A percentile compares a stretch with the other conserved stretches of the same genome.
These are phyloP conservation scores for Schizopora paradoxa DNA, from an alignment of 1,284 basidiomycete genomes.

Conservation along the genomic window DNA sequence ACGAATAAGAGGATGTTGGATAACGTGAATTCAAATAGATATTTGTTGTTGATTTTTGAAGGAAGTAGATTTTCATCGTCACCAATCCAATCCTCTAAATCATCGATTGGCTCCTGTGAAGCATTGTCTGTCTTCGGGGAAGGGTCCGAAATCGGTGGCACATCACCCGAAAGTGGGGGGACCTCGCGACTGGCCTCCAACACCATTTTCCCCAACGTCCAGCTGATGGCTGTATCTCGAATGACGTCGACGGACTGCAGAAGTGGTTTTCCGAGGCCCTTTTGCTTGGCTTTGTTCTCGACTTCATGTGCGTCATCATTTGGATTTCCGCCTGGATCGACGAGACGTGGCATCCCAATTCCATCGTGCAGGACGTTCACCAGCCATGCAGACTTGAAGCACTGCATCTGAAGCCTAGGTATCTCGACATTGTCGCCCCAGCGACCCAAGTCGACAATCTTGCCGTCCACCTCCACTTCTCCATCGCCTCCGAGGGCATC, in stretches of 20 bases:
- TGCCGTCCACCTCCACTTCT: slow-evolving; percentile 48
- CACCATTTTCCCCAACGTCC: slow-evolving; percentile 98
- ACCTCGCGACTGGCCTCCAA: slow-evolving; percentile 90
- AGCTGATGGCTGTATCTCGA: slow-evolving; percentile 89
- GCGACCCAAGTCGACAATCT: slow-evolving; percentile 57
- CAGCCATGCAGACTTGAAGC: slow-evolving; percentile 99
- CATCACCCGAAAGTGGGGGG: slow-evolving; percentile 40
- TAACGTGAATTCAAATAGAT: slow-evolving; percentile 66
- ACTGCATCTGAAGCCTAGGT: slow-evolving; percentile 90
- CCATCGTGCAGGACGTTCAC: slow-evolving; percentile 95
- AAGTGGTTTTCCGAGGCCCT: slow-evolving; percentile 72
- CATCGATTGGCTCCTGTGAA: slow-evolving; percentile 54
- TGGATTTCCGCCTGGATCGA: slow-evolving; percentile 74
- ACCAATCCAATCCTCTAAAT: too few relatives aligned
- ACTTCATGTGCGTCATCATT: slow-evolving; percentile 64
- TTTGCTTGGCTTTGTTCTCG: slow-evolving; percentile 67
- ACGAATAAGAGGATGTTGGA: slow-evolving; percentile 53
- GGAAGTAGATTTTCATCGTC: slow-evolving; percentile 59
- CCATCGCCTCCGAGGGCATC: slow-evolving; percentile 54
- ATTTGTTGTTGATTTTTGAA: slow-evolving; percentile 55
- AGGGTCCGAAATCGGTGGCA: slow-evolving; percentile 60
- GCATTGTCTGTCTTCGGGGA: slow-evolving; percentile 43
- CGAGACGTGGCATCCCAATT: slow-evolving; percentile 88
- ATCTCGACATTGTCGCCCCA: slow-evolving; percentile 75
- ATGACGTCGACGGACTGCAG: slow-evolving; percentile 94